Conservation (phyloP, 78 protist species). For the Dictyostelium purpureum region DNA sequence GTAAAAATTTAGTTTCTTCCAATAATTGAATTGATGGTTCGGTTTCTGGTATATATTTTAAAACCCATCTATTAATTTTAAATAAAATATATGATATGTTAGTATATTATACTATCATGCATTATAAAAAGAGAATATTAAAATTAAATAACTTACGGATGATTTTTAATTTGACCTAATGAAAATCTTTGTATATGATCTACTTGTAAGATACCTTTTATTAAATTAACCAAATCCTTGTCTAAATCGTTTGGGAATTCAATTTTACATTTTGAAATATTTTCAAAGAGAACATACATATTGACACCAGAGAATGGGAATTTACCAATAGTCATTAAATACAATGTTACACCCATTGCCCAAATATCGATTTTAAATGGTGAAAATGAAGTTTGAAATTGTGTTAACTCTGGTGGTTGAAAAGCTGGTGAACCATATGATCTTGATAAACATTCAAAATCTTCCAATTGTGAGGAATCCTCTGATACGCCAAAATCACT, state of each 20-base stretch:
- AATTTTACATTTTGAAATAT: constrained; percentile 73
- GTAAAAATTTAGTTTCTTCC: constrained; percentile 46
- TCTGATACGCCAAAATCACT: constrained; percentile 87
- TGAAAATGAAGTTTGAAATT: constrained; percentile 49
- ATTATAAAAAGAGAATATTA: neutral
- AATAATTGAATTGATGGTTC: constrained; percentile 48
- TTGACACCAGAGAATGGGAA: constrained; percentile 76
- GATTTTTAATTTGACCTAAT: constrained; percentile 70
- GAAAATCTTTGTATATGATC: constrained; percentile 76
- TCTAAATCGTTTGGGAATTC: constrained; percentile 62
- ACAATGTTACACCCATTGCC: constrained; percentile 82
- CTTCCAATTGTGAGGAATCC: constrained; percentile 33
- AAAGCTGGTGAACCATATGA: constrained; percentile 89
- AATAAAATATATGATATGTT: neutral
- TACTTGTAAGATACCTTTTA: constrained; percentile 64
- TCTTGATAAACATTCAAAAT: constrained; percentile 68
- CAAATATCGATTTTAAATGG: constrained; percentile 74
- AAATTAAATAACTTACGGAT: constrained; percentile 16
- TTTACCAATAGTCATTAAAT: constrained; percentile 73
- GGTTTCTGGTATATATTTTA: neutral
- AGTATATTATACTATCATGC: neutral
- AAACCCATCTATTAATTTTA: constrained; percentile 32
- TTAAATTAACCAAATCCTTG: constrained; percentile 26
- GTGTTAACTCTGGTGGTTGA: constrained; percentile 86
- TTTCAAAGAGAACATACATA: constrained; percentile 69